Conservation (phyloP, 257 asterid species). For the Solanum piurae region DNA sequence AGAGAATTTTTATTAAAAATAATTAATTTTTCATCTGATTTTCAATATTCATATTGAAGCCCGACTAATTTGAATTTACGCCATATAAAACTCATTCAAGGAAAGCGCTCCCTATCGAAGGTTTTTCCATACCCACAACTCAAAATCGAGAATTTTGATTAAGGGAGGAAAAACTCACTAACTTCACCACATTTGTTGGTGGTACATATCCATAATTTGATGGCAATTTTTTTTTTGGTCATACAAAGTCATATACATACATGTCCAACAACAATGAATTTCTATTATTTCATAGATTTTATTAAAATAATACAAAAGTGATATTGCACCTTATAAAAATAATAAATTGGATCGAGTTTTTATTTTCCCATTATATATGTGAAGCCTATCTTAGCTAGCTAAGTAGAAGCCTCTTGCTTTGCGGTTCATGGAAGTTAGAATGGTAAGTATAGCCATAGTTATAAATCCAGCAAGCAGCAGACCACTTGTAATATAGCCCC, state of each 20-base stretch:
- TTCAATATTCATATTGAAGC: fast-evolving
- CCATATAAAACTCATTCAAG: fast-evolving
- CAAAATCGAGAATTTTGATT: not conserved
- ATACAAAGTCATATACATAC: not conserved
- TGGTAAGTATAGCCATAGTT: not conserved
- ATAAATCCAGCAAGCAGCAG: not conserved
- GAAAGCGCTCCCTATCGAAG: no score
- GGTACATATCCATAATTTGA: not conserved
- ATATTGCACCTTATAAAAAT: not conserved
- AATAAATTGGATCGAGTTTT: not conserved
- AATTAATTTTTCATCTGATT: no score
- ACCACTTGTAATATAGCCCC: not conserved
- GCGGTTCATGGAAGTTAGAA: not conserved
- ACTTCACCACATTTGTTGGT: no score
- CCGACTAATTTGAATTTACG: not conserved
- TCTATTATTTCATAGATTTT: not conserved
- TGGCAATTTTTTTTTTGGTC: no score
- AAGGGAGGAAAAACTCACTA: not conserved
- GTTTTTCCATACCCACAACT: not conserved
- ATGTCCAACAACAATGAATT: not conserved
- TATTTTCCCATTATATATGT: not conserved
- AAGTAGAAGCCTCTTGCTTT: not conserved
- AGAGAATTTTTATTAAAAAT: not conserved
- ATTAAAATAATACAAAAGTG: not conserved
- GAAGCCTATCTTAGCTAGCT: not conserved